Conservation (phyloP, 768 basidiomycete genomes). For the Stropharia rugosoannulata region DNA sequence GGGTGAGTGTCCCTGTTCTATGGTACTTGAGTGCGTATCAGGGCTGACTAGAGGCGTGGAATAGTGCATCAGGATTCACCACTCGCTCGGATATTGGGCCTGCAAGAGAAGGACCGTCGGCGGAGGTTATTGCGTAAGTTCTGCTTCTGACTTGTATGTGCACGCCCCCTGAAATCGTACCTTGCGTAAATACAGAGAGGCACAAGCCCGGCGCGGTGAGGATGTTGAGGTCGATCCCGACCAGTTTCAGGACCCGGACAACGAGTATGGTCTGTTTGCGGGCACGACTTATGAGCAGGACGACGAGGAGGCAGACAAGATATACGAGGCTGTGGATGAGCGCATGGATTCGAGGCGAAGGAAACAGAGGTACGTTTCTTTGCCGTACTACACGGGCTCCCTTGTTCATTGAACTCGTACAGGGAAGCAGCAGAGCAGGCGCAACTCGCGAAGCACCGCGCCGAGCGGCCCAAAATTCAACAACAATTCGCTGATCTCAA, state of each 20-base stretch:
- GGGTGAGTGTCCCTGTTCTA: slow-evolving; percentile 53
- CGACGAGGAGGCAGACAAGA: slow-evolving; percentile 95
- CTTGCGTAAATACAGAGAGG: slow-evolving; percentile 53
- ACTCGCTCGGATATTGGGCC: slow-evolving; percentile 99
- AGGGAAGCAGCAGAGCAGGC: slow-evolving; percentile 78
- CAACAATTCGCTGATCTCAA: slow-evolving; percentile 96
- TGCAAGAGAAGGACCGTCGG: slow-evolving; percentile 91
- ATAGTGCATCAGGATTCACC: slow-evolving; percentile 93
- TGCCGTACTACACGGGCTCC: slow-evolving; percentile 13
- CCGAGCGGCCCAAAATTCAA: slow-evolving; percentile 92
- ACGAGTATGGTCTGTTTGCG: slow-evolving; percentile 94
- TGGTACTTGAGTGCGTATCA: neutral
- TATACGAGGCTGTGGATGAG: slow-evolving; percentile 89
- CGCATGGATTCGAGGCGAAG: slow-evolving; percentile 87
- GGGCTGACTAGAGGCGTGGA: neutral
- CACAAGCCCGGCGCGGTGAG: slow-evolving; percentile 83
- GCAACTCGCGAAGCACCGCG: slow-evolving; percentile 74
- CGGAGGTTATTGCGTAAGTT: slow-evolving; percentile 84
- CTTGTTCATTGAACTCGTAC: neutral
- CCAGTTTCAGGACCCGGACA: slow-evolving; percentile 95
- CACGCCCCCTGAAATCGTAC: neutral
- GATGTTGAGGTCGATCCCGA: slow-evolving; percentile 88
- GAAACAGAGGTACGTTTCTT: slow-evolving; percentile 64
- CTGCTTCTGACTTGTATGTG: neutral
- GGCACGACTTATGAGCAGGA: slow-evolving; percentile 96